Evolutionary conservation across 2,329 filamentous ascomycete species (phyloP), one percentile per base, ranked within the genome.

Genomic region (Cadophora sp.): DNA sequence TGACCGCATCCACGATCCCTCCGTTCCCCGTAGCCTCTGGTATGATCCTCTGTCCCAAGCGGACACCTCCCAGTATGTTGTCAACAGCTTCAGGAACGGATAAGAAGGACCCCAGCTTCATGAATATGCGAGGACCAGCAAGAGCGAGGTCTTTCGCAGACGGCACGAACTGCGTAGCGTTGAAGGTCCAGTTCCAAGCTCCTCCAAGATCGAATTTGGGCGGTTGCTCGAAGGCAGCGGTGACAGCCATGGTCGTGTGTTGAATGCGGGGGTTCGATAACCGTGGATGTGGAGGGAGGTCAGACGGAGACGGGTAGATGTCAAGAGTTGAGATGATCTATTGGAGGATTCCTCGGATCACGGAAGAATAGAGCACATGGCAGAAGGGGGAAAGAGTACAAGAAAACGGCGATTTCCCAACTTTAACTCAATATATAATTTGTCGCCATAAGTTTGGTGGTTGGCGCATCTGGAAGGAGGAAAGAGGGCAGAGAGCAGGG

Each of bases 81-180:
- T 90, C 87, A 61, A 90, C 79, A 63, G 85, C 82, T 72, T 91
- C 89, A 14, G 86, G 82, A 41, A 86, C 79, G 43, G 85, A 81
- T 65, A 88, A 83, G 72, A 90, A 85, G n/a, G 85, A 87, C 60
- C 89, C 87, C 45, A 91, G 83, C 76, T 87, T 89, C 78, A 85
- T 88, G 39, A 92, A 84, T 75, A 94, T 88, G 66, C 91, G 85
- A 59, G 91, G 91, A 4, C 91, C 85, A 20, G 87, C 90, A 78
- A 87, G 83, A 70, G 92, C 83, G 58, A 94, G 80, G 74, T 93
- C 90, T 76, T 87, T 88, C 20, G 91, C 79, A 13, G 89, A 89
- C 1, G 90, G 89, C 56, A 86, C 82, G 78, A 87, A 85, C 71
- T 84, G 83, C 51, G 86, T 84, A 67, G 87, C 80, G 77, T 88